Evolutionary conservation across 2,329 filamentous ascomycete genomes (phyloP), one percentile per base, ranked within the genome.

Genomic region (Ophiostoma novo-ulmi): DNA sequence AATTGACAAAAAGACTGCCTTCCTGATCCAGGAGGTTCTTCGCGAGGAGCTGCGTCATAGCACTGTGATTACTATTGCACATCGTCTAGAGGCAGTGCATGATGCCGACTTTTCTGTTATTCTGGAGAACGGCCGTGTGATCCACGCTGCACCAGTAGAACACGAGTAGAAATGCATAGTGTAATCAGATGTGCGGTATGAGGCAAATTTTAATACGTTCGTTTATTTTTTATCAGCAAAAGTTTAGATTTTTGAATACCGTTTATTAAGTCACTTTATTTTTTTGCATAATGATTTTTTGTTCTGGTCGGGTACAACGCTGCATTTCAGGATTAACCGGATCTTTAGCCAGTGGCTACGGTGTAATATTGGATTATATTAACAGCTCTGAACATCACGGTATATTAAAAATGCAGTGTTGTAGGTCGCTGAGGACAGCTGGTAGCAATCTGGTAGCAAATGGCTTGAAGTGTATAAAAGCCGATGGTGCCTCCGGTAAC

Each of bases 1-100:
- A 0, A 88, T 89, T 68, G 88, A 89, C 71, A 82, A 83, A 66
- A 82, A 80, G 70, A 89, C 88, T 0, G 87, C 88, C 0, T 80
- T 81, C 26, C 81, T 82, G 31, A 87, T 89, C 70, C 87, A 89
- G 77, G 79, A 83, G 17, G 80, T 89, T 2, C 76, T 89, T 55
- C 78, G 86, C 4, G 81, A 84, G 35, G 86, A 88, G 75, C 79
- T 89, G 64, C 75, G 76, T 4, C 72, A 81, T 17, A 87, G 85
- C 74, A 89, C 88, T 0, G 86, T 90, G 1, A 87, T 90, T 61
- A 88, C 87, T 0, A 89, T 90, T 76, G 87, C 88, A n/a, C 88
- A 90, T 76, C 82, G 87, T 1, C 79, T 89, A 1, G 85, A 89
- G 77, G 88, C 88, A 0, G 88, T 90, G 11, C 81, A 82, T 73